phyloP scores from a whole-genome alignment of 176 grass and related monocot genomes.

The Cymbopogon citratus region DNA sequence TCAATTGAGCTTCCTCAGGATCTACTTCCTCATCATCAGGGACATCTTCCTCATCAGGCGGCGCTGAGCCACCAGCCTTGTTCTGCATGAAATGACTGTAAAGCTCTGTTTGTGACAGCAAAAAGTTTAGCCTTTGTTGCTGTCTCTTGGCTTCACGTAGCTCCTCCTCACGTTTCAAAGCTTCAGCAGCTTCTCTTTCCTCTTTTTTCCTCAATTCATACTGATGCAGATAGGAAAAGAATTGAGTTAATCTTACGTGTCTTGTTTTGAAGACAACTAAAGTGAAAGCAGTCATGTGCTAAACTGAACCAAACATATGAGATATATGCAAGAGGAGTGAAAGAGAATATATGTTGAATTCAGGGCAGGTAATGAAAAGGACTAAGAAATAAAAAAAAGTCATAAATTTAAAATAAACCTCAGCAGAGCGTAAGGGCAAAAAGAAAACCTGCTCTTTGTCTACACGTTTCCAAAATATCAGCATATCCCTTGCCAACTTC shows the following conservation, averaged over 20 bases:
- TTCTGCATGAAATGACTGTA: constrained; percentile 99
- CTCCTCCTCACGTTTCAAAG: constrained; percentile 94
- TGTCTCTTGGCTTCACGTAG: constrained; percentile 95
- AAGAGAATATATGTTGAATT: not conserved
- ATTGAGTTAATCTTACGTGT: not conserved
- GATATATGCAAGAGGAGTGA: not conserved
- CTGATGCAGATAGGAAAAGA: constrained; percentile 38
- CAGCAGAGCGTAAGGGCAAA: constrained; percentile 11
- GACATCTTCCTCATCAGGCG: constrained; percentile 44
- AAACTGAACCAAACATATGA: not conserved
- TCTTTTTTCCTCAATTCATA: constrained; percentile 94
- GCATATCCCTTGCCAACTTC: constrained; percentile 93
- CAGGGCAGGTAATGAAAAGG: not conserved
- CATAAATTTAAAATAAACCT: not conserved
- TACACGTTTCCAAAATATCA: constrained; percentile 98
- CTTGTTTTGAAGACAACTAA: not conserved
- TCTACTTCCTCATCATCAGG: constrained; percentile 67
- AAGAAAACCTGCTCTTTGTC: constrained; percentile 91
- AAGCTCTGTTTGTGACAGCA: constrained; percentile 94
- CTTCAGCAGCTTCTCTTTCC: constrained; percentile 94
- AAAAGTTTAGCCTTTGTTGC: constrained; percentile 95
- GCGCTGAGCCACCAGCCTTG: constrained; percentile 57
- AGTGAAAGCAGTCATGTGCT: not conserved
- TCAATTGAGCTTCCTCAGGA: constrained; percentile 85
- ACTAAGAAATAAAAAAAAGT: not conserved